Percentiles rank a stretch among this genome's conserved stretches.
Evolutionary conservation across 306 rosid genomes (phyloP).

Genomic region (Castanea sativa): DNA sequence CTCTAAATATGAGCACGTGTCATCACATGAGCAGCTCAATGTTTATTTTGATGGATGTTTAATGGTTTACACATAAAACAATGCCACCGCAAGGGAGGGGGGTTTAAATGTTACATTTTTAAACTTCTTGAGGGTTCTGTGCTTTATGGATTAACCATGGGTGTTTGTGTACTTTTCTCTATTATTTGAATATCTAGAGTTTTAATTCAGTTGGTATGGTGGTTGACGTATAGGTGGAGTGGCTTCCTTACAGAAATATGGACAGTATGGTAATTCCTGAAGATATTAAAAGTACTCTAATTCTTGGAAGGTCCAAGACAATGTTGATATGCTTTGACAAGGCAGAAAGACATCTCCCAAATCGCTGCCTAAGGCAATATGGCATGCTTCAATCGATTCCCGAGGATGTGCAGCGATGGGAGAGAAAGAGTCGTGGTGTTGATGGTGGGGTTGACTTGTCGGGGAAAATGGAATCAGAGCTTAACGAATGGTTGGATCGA

Average conservation of each 20-base stretch:
- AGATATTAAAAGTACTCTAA: conserved; percentile 65
- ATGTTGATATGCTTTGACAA: conserved; percentile 98
- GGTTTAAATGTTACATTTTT: too few relatives aligned
- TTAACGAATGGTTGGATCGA: conserved; percentile 80
- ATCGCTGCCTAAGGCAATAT: conserved; percentile 87
- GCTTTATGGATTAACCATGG: too few relatives aligned
- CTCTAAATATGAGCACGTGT: too few relatives aligned
- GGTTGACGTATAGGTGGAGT: conserved; percentile 69
- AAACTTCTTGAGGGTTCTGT: too few relatives aligned
- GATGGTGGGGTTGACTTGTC: conserved; percentile 99
- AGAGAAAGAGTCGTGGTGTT: conserved; percentile 97
- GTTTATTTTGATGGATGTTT: too few relatives aligned
- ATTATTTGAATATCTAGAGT: conserved; percentile 10
- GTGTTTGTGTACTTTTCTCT: not conserved
- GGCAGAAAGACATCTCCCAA: conserved; percentile 98
- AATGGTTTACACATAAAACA: too few relatives aligned
- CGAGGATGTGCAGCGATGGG: conserved; percentile 92
- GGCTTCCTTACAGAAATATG: conserved; percentile 93
- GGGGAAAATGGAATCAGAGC: conserved; percentile 89
- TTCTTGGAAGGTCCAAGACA: conserved; percentile 84
- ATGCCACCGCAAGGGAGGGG: too few relatives aligned
- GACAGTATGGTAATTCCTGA: conserved; percentile 84
- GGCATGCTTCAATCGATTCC: conserved; percentile 90
- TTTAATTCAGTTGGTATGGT: conserved; percentile 26
- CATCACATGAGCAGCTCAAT: too few relatives aligned